phyloP scores from a whole-genome alignment of 1,284 basidiomycete species.

The Termitomyces sp. region DNA sequence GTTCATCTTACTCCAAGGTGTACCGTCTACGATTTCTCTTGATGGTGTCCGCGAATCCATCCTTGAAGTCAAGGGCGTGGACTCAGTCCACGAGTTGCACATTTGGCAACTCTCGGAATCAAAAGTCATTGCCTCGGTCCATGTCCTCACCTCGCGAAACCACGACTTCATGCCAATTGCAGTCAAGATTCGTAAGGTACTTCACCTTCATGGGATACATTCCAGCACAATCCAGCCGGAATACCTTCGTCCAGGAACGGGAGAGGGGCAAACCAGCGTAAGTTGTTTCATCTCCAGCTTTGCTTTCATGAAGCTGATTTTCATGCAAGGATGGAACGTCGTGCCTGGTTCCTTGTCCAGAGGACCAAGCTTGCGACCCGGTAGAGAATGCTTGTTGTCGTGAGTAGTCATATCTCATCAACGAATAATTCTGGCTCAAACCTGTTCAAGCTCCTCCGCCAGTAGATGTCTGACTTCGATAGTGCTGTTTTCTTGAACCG shows the following conservation, averaged over 20 bases:
- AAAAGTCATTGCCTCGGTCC: slow-evolving; percentile 94
- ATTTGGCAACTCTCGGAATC: slow-evolving; percentile 79
- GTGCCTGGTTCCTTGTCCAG: slow-evolving; percentile 51
- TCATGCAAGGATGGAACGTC: slow-evolving; percentile 34
- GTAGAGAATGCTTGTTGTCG: slow-evolving; percentile 75
- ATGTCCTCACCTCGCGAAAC: slow-evolving; percentile 79
- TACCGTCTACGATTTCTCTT: slow-evolving; percentile 85
- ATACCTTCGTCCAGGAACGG: slow-evolving; percentile 44
- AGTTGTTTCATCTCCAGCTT: not conserved
- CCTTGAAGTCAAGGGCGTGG: slow-evolving; percentile 77
- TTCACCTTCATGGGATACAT: slow-evolving; percentile 93
- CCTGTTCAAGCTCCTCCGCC: slow-evolving; percentile 41
- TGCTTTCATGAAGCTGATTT: slow-evolving; percentile 2
- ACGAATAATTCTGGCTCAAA: not conserved
- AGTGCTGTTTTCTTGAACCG: not conserved
- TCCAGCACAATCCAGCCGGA: slow-evolving; percentile 88
- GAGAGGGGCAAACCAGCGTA: slow-evolving; percentile 45
- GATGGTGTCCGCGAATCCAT: slow-evolving; percentile 83
- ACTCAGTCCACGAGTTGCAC: slow-evolving; percentile 92
- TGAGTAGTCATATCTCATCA: slow-evolving; percentile 37
- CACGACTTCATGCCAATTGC: slow-evolving; percentile 92
- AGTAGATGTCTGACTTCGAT: slow-evolving; percentile 34
- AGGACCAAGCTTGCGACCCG: slow-evolving; percentile 63
- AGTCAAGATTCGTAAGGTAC: slow-evolving; percentile 72
- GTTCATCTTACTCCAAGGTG: slow-evolving; percentile 96